These are phyloP conservation scores for Candida patagonica DNA, from an alignment of 805 yeast species.

Conservation along the genomic window DNA sequence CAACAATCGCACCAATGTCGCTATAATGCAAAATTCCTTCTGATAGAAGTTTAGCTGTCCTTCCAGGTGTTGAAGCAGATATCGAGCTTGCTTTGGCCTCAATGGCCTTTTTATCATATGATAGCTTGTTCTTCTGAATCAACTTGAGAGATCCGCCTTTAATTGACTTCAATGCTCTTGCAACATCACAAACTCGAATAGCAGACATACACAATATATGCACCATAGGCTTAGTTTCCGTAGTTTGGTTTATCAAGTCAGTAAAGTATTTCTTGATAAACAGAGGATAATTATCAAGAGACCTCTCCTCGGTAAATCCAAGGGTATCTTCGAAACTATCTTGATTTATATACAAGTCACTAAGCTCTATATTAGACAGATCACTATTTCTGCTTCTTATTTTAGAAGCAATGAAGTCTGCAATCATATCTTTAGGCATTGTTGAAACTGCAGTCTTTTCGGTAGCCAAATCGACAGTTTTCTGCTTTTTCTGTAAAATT, in stretches of 20 bases:
- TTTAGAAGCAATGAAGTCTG: conserved; percentile 56
- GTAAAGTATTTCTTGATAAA: conserved; percentile 22
- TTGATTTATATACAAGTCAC: conserved; percentile 52
- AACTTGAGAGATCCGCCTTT: conserved; percentile 53
- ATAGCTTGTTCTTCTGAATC: conserved; percentile 64
- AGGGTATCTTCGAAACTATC: conserved; percentile 54
- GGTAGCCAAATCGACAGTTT: conserved; percentile 54
- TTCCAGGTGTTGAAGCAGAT: conserved; percentile 56
- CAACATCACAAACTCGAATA: conserved; percentile 77
- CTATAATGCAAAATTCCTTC: conserved; percentile 34
- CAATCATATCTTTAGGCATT: conserved; percentile 49
- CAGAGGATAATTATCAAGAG: conserved; percentile 43
- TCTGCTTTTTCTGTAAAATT: conserved; percentile 42
- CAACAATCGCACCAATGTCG: conserved; percentile 44
- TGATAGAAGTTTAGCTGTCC: conserved; percentile 40
- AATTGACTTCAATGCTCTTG: conserved; percentile 44
- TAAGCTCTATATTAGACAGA: conserved; percentile 64
- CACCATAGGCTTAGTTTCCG: conserved; percentile 33
- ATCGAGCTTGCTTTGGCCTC: conserved; percentile 32
- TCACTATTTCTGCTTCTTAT: conserved; percentile 55
- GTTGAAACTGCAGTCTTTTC: conserved; percentile 48
- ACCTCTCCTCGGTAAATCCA: conserved; percentile 45
- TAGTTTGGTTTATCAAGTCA: conserved; percentile 1
- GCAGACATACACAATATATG: conserved; percentile 66
- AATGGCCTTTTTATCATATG: conserved; percentile 48